Evolutionary conservation across 1,139 yeast genomes (phyloP), one percentile per base, ranked within the genome.

Genomic region (Scheffersomyces illinoinensis): DNA sequence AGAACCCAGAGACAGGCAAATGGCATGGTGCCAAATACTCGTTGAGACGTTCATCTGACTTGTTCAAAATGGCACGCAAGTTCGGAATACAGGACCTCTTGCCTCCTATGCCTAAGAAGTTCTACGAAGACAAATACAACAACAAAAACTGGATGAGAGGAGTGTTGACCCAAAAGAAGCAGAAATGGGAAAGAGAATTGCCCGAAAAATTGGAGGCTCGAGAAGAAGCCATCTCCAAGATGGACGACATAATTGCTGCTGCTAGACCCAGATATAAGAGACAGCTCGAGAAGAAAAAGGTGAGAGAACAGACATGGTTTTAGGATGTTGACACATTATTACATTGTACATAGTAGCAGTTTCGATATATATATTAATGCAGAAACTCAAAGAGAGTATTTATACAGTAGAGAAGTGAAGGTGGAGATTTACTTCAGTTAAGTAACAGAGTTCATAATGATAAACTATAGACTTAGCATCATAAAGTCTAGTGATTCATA

Each of bases 11-110:
- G 39, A 91, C 96, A 20, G 87, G 91, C 20, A 83, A 78, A 66
- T 86, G 90, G 79, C 96, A 91, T 67, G 87, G 87, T 57, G 91
- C 98, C 24, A 83, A 87, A 63, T 91, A 86, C 74, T 91, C 97
- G 14, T 78, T 88, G 68, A 87, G 98, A 75, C 85, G 96, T 68
- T 95, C 93, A 69, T 87, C 96, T 23, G 97, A 89, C 66, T 77
- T 95, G 58, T 93, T 83, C 81, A 93, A 93, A 76, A 76, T 90
- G 69, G 98, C 98, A 5, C 82, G 85, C 70, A 85, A 89, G 67
- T 90, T 85, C 68, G 98, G 98, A 39, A 79, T 95, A 17, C 83
- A 86, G 47, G 93, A 90, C 60, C 78, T 92, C 61, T 79, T 95
- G 70, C 99, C 98, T 20, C 85, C 88, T 47, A 75, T 90, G 61